A percentile compares a stretch with the other conserved stretches of the same genome.
phyloP scores from a whole-genome alignment of 2,329 filamentous ascomycete species.

The Fusarium nygamai region DNA sequence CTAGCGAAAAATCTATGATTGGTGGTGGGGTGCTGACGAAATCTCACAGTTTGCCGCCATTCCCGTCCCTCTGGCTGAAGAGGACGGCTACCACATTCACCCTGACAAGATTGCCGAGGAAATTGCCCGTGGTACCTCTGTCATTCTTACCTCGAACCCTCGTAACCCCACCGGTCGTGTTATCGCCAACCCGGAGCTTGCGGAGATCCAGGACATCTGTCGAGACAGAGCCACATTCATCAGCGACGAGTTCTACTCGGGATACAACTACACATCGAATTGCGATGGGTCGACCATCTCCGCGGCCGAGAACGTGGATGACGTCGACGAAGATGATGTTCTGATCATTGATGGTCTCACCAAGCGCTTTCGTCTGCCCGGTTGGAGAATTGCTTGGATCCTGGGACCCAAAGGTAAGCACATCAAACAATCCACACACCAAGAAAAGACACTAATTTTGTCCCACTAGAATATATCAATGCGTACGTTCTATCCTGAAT shows the following conservation, averaged over 20 bases:
- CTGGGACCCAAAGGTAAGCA: constrained; percentile 79
- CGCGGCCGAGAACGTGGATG: constrained; percentile 73
- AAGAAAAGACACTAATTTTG: not conserved
- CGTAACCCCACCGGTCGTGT: constrained; percentile 94
- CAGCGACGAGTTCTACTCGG: constrained; percentile 95
- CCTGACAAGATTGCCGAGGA: constrained; percentile 93
- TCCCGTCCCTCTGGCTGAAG: constrained; percentile 83
- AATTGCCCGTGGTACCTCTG: constrained; percentile 84
- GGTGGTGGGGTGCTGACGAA: not conserved
- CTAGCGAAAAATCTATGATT: not conserved
- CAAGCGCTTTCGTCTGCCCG: constrained; percentile 94
- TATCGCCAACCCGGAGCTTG: constrained; percentile 83
- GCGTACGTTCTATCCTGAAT: not conserved
- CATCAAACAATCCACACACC: not conserved
- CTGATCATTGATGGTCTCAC: constrained; percentile 95
- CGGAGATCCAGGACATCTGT: constrained; percentile 92
- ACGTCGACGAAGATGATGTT: constrained; percentile 90
- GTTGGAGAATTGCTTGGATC: constrained; percentile 97
- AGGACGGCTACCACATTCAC: constrained; percentile 93
- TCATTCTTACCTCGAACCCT: constrained; percentile 94
- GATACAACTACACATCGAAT: constrained; percentile 90
- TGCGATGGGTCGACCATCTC: constrained; percentile 92
- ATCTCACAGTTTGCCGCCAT: constrained; percentile 74
- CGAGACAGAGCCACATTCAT: constrained; percentile 90
- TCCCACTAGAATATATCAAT: not conserved